Evolutionary conservation across 2,329 filamentous ascomycete genomes (phyloP).

Genomic region (Boeremia exigua): DNA sequence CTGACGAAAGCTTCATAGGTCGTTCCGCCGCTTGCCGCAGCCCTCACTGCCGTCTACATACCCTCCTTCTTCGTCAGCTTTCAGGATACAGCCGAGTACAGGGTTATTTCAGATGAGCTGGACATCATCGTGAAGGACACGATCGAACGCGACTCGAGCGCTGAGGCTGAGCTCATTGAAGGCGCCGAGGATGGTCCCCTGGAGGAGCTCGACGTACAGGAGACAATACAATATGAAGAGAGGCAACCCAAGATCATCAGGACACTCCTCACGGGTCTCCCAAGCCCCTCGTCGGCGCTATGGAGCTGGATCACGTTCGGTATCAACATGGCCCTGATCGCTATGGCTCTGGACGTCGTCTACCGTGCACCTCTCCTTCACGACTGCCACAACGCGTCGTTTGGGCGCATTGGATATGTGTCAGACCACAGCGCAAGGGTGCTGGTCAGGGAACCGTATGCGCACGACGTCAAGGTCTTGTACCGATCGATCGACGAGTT

Average conservation of each 20-base stretch:
- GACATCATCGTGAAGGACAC: slow-evolving; percentile 56
- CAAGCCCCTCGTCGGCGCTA: slow-evolving; percentile 71
- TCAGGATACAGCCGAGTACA: slow-evolving; percentile 62
- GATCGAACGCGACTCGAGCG: slow-evolving; percentile 39
- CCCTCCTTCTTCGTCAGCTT: slow-evolving; percentile 68
- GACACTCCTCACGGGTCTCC: slow-evolving; percentile 76
- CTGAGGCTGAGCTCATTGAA: slow-evolving; percentile 49
- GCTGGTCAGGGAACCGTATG: slow-evolving; percentile 83
- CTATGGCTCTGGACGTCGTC: slow-evolving; percentile 77
- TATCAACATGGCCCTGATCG: slow-evolving; percentile 73
- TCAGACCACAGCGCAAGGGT: slow-evolving; percentile 80
- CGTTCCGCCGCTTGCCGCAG: slow-evolving; percentile 59
- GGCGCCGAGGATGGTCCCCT: slow-evolving; percentile 44
- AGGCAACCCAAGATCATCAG: slow-evolving; percentile 63
- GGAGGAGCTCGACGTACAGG: slow-evolving; percentile 64
- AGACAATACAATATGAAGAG: slow-evolving; percentile 66
- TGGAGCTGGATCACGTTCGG: slow-evolving; percentile 72
- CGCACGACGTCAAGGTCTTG: slow-evolving; percentile 63
- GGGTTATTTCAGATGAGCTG: slow-evolving; percentile 65
- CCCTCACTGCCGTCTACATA: slow-evolving; percentile 70
- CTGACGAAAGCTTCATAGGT: slow-evolving; percentile 25
- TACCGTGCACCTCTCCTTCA: slow-evolving; percentile 75
- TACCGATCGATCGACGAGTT: slow-evolving; percentile 41
- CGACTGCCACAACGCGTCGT: slow-evolving; percentile 76
- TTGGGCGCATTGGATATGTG: slow-evolving; percentile 86